Base-by-base conservation (phyloP, 208 protist species). In the Trypanosoma vivax region DNA sequence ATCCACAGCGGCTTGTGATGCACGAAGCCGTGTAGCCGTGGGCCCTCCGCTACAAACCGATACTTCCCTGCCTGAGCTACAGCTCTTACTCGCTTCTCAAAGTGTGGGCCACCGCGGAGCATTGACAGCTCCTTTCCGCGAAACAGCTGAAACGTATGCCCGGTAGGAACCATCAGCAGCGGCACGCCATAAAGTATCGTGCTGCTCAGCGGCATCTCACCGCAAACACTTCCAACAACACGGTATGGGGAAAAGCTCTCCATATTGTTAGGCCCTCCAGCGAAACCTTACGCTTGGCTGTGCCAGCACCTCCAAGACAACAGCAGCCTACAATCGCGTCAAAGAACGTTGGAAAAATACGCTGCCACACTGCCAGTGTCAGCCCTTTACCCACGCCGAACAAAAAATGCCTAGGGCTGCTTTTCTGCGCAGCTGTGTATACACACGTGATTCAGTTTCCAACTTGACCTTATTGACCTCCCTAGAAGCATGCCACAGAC, bases 1-100 rank as follows among this genome's bases (percentile, higher is more conserved):
- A 63, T 79, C 83, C 86, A 93, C 24, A 93, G 75, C 3, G 69
- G 73, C 50, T 90, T 90, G 72, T 93, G 86, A 39, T 93, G 86
- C 23, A 70, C 68, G 38, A 79, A 79, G 21, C 66, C 77, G 61
- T 93, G 86, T 34, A 93, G 30, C 7, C 72, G 79, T 3, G 82
- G 65, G 1, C 86, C 86, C 53, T 93, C 82, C 7, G 77, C 82
- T 27, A 83, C 82, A 37, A 73, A 70, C 37, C 80, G 82, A 60
- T 89, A 90, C 62, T 88, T 86, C 16, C 81, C 79, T n/a, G 54
- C 45, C 51, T 90, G 82, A 9, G 82, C 74, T n/a, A 93, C 86
- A 13, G 86, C 73, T 10, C 54, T 35, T 48, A 93, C 65, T 11
- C 62, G 25, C 37, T 75, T 45, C 33, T 71, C 39, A 49, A 80